Evolutionary conservation across 73 alveolate genomes (phyloP).

Genomic region (Urostyla sp.): DNA sequence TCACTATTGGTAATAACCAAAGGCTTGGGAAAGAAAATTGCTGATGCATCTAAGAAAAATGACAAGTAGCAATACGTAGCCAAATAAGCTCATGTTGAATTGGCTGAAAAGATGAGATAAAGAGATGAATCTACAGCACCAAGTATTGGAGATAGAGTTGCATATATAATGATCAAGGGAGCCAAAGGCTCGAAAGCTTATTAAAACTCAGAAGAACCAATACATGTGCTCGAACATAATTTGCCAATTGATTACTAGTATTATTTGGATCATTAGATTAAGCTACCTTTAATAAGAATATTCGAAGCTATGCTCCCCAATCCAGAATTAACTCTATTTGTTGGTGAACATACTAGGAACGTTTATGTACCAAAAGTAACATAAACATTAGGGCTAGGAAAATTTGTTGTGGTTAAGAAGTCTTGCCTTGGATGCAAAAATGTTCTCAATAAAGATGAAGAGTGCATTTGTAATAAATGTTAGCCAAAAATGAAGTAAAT

Average conservation of each 20-base stretch:
- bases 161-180: constrained; percentile 95
- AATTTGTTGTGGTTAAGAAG: constrained; percentile 81
- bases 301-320: constrained; percentile 91
- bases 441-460: constrained; percentile 69
- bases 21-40: constrained; percentile 89
- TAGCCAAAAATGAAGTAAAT: constrained; percentile 79
- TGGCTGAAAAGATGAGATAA: constrained; percentile 98
- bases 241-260: constrained; percentile 97
- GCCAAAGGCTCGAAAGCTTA: constrained; percentile 94
- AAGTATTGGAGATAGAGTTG: constrained; percentile 98
- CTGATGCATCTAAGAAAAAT: constrained; percentile 70
- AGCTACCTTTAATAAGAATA: constrained; percentile 96
- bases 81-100: constrained; percentile 99
- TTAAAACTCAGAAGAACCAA: constrained; percentile 99
- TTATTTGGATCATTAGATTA: constrained; percentile 97
- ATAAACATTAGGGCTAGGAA: constrained; percentile 83
- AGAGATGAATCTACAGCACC: constrained; percentile 96
- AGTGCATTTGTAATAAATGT: constrained; percentile 92
- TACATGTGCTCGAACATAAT: constrained; percentile 97
- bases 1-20: constrained; percentile 98
- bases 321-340: constrained; percentile 94
- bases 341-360: constrained; percentile 96
- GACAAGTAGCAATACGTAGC: constrained; percentile 79
- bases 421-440: constrained; percentile 93
- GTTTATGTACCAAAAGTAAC: constrained; percentile 89